Conservation (phyloP, 192 early-diverging fungal genomes). For the Mortierella antarctica region DNA sequence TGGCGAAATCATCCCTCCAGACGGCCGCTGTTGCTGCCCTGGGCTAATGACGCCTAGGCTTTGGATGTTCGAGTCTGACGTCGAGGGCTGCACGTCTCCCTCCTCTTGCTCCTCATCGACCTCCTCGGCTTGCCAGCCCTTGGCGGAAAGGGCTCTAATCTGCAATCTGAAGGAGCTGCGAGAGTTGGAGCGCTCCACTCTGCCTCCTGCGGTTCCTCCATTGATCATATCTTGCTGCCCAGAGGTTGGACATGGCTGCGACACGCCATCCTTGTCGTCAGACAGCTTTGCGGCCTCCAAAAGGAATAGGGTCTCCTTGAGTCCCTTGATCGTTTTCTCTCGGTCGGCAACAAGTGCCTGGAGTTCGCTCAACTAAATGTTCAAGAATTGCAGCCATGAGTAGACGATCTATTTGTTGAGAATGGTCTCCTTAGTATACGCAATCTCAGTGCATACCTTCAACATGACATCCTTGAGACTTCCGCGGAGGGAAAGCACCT, state of each 20-base stretch:
- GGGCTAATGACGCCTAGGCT: conserved; percentile 17
- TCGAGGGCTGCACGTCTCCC: neutral
- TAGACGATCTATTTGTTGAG: neutral
- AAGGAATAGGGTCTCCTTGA: conserved; percentile 34
- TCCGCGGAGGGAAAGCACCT: conserved; percentile 39
- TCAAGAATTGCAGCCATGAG: neutral
- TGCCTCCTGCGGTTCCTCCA: neutral
- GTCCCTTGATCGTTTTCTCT: conserved; percentile 36
- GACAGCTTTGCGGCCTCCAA: conserved; percentile 34
- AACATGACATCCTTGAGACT: conserved; percentile 50
- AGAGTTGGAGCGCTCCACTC: conserved; percentile 29
- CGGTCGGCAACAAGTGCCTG: conserved; percentile 25
- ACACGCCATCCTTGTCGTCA: conserved; percentile 7
- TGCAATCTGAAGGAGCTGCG: conserved; percentile 29
- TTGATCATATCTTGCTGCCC: neutral
- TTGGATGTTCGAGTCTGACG: conserved; percentile 14
- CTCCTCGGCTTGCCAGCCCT: conserved; percentile 42
- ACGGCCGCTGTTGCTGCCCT: neutral
- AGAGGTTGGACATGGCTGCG: neutral
- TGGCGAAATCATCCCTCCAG: conserved; percentile 2
- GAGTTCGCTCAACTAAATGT: conserved; percentile 30
- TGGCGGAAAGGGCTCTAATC: conserved; percentile 35
- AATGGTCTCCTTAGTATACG: neutral
- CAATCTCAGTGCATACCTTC: conserved; percentile 9
- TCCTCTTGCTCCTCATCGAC: conserved; percentile 46